Evolutionary conservation across 495 filamentous ascomycete species (phyloP).

Genomic region (Symbiotaphrina buchneri): DNA sequence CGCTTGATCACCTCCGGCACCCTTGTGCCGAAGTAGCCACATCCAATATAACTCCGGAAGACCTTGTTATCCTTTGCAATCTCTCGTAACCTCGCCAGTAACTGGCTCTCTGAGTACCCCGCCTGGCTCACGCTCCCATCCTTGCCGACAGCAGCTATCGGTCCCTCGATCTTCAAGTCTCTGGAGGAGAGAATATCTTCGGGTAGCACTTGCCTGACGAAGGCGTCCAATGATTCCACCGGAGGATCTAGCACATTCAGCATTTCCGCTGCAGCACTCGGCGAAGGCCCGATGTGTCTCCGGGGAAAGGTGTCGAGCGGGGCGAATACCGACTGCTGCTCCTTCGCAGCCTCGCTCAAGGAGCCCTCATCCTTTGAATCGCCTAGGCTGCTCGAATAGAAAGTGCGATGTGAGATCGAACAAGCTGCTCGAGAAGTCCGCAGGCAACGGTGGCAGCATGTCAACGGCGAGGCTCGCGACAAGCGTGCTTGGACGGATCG

Average conservation of each 20-base stretch:
- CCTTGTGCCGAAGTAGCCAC: slow-evolving; percentile 70
- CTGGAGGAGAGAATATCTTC: slow-evolving; percentile 55
- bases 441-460: not conserved
- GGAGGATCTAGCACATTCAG: slow-evolving; percentile 61
- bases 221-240: slow-evolving; percentile 52
- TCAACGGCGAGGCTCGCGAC: slow-evolving; percentile 1
- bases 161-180: slow-evolving; percentile 26
- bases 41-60: slow-evolving; percentile 53
- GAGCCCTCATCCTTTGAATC: not conserved
- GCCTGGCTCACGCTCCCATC: slow-evolving; percentile 14
- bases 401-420: not conserved
- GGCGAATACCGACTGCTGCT: slow-evolving; percentile 12
- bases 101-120: slow-evolving; percentile 41
- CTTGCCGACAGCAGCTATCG: slow-evolving; percentile 4
- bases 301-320: slow-evolving; percentile 46
- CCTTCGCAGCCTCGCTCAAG: not conserved
- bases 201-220: slow-evolving; percentile 73
- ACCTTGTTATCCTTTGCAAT: slow-evolving; percentile 45
- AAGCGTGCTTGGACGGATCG: too few species aligned
- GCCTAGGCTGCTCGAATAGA: not conserved
- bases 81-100: slow-evolving; percentile 35
- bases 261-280: slow-evolving; percentile 52
- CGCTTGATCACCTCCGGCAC: slow-evolving; percentile 85
- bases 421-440: not conserved
- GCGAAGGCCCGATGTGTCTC: slow-evolving; percentile 86